Conservation (phyloP, 106 monocot species). For the Vanilla planifolia region DNA sequence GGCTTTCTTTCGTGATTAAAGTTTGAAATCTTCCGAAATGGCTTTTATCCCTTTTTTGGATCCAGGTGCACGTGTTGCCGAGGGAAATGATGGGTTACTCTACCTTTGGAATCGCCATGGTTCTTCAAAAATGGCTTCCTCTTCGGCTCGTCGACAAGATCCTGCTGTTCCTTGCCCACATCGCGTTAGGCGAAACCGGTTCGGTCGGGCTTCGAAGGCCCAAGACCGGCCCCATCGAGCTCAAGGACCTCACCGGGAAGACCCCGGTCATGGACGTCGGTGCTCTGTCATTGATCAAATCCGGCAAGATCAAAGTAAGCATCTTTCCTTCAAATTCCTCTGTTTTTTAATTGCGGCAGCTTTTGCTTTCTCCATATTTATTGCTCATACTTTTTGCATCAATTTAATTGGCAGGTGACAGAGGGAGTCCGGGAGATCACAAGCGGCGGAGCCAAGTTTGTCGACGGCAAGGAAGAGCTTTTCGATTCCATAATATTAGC, state of each 20-base stretch:
- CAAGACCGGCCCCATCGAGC: constrained; percentile 78
- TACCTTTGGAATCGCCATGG: constrained; percentile 85
- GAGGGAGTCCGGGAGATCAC: constrained; percentile 76
- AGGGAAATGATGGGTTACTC: constrained; percentile 80
- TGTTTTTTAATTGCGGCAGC: background rate
- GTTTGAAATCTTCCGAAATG: background rate
- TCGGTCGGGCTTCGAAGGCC: constrained; percentile 60
- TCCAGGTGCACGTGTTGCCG: constrained; percentile 85
- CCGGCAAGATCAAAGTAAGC: constrained; percentile 70
- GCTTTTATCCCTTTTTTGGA: background rate
- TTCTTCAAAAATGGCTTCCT: constrained; percentile 70
- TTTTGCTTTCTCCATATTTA: background rate
- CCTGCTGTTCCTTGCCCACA: constrained; percentile 41
- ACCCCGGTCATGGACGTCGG: constrained; percentile 92
- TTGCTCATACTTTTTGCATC: constrained; percentile 1
- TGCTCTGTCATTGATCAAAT: constrained; percentile 56
- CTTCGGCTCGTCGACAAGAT: constrained; percentile 63
- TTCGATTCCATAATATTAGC: constrained; percentile 86
- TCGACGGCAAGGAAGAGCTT: constrained; percentile 72
- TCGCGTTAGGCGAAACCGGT: constrained; percentile 64
- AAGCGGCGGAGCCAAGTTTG: constrained; percentile 56
- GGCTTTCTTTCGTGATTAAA: background rate
- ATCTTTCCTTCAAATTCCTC: background rate
- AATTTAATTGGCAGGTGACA: constrained; percentile 39
- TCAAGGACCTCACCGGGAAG: constrained; percentile 89